phyloP scores from a whole-genome alignment of 768 basidiomycete genomes.

The Lactarius evosmus region DNA sequence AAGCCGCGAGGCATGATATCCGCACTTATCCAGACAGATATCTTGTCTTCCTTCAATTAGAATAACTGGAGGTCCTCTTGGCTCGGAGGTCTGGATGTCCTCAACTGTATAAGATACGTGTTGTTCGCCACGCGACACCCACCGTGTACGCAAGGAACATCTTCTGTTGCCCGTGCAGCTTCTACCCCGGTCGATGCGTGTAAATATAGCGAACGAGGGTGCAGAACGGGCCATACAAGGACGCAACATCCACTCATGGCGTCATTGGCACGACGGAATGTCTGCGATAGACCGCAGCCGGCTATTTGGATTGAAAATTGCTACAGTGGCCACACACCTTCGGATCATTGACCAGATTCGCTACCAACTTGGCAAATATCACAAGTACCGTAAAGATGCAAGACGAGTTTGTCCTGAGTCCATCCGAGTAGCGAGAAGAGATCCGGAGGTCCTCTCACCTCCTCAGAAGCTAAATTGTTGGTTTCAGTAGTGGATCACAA shows the following conservation, averaged over 20 bases:
- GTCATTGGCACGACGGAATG: neutral
- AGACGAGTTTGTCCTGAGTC: neutral
- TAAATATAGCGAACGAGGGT: neutral
- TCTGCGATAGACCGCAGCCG: neutral
- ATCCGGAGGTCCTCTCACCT: too few species aligned
- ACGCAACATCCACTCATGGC: neutral
- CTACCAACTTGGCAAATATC: neutral
- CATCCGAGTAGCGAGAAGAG: neutral
- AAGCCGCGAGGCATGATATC: neutral
- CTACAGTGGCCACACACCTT: neutral
- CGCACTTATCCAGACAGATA: neutral
- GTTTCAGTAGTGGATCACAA: neutral
- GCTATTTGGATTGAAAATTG: neutral
- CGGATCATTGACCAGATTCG: neutral
- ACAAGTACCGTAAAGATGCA: neutral
- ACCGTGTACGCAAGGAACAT: constrained; percentile 1
- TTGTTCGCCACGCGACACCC: neutral
- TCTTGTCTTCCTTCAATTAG: neutral
- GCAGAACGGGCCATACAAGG: neutral
- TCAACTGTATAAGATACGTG: constrained; percentile 11
- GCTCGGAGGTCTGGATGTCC: constrained; percentile 14
- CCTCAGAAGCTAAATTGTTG: neutral
- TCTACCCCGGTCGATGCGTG: neutral
- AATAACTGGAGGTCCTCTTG: neutral
- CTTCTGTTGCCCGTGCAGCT: neutral